Evolutionary conservation across 164 flowering plant species (phyloP), one percentile per base, ranked within the genome.

Genomic region (Vitis rupestris): DNA sequence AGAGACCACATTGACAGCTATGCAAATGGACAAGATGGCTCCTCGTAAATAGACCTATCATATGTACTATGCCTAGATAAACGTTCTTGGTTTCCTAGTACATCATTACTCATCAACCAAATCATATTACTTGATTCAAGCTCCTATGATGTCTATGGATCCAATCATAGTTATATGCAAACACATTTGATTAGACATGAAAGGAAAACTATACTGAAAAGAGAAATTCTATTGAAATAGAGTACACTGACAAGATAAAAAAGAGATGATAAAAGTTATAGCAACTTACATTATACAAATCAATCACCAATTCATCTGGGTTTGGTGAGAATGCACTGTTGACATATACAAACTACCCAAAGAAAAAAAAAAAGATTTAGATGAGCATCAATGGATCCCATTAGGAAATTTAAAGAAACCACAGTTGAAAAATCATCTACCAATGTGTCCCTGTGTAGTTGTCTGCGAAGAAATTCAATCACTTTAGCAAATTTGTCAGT

Each of bases 271-370:
- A 51, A 14, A 54, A 27, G 27, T 27, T 15, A 29, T 8, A 61
- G 66, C 23, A 67, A 74, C 98, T 87, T 80, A 92, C 98, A 70
- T 90, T 84, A 57, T 82, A 95, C 3, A 95, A 86, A 81, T 93
- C 98, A 37, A 78, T 81, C 64, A 95, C 92, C 73, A 82, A 71
- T 82, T 95, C 97, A 79, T 93, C 98, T 11, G 98, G 97, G 72
- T 89, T 93, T 4, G 98, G 99, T 8, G 97, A 93, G 75, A 95
- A 93, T 44, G 99, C 96, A 78, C 97, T 93, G 85, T 93, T 93
- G 57, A 95, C 89, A 70, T 90, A 95, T 37, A 95, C 97, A 84
- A 95, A 95, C 93, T 91, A 77, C 31, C 23, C 3, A 44, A 67
- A 49, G 1, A 49, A 65, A 14, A n/a, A 27, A 69, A n/a, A 51